Conservation (phyloP, 2,329 filamentous ascomycete genomes). For the Ceratocystiopsis sp. region DNA sequence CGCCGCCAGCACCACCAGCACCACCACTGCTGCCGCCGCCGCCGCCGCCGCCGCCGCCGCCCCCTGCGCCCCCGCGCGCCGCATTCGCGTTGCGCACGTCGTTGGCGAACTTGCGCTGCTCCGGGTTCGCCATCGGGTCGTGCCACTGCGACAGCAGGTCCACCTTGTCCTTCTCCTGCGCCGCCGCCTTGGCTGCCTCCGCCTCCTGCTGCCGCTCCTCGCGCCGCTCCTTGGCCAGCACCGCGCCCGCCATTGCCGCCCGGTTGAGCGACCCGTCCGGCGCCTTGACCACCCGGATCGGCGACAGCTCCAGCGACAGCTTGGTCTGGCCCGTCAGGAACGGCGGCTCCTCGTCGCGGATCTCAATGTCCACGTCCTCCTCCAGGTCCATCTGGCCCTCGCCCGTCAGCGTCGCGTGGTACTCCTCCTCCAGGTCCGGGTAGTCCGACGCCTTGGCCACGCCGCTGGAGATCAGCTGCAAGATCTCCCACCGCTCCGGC, state of each 20-base stretch:
- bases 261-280: conserved; percentile 96
- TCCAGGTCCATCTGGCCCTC: conserved; percentile 83
- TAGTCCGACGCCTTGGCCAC: conserved; percentile 87
- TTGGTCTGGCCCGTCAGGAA: conserved; percentile 95
- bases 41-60: conserved; percentile 11
- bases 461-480: conserved; percentile 88
- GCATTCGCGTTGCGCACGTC: conserved; percentile 56
- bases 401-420: conserved; percentile 70
- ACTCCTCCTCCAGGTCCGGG: conserved; percentile 86
- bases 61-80: conserved; percentile 4
- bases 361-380: conserved; percentile 93
- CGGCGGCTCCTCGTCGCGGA: conserved; percentile 87
- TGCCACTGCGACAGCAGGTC: conserved; percentile 88
- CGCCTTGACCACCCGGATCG: conserved; percentile 91
- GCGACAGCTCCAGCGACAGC: conserved; percentile 83
- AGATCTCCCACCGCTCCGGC: conserved; percentile 93
- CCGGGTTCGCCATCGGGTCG: conserved; percentile 81
- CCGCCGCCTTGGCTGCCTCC: conserved; percentile 53
- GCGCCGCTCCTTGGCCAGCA: conserved; percentile 73
- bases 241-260: conserved; percentile 84
- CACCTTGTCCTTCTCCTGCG: conserved; percentile 64
- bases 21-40: background rate
- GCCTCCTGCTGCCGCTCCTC: conserved; percentile 80
- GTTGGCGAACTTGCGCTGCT: conserved; percentile 74
- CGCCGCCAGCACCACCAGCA: background rate